Base-by-base conservation (phyloP, 345 rosid genomes). In the Rubroshorea leprosula region DNA sequence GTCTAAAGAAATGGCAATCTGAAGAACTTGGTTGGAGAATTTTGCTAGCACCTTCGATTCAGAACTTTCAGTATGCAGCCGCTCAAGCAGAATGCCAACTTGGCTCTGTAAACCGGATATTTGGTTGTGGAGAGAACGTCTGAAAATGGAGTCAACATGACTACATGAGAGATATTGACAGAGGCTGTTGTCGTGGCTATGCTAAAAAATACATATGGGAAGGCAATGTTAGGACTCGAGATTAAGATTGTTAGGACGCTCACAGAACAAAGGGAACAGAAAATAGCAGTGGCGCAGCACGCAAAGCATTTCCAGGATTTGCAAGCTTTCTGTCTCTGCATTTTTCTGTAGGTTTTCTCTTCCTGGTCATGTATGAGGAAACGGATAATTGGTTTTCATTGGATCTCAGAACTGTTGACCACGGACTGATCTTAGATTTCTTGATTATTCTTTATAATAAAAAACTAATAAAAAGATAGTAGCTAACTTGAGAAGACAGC, bases 21-120 rank as follows among this genome's bases (percentile, higher is more conserved):
- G 65, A 55, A 76, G 75, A 65, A 83, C 74, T 67, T 75, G 82
- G 61, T 76, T 68, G 4, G 78, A 71, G 35, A 80, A 83, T 43
- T 52, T 51, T n/a, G 74, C 35, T 12, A 69, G 20, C 11, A 62
- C 45, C 54, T 49, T 49, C 13, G 71, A 38, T 38, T 74, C 73
- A 31, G 72, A 44, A 23, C 44, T 60, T 14, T 71, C 51, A 44
- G 47, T 49, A 45, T 73, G 89, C 44, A 78, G 56, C 61, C 76
- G 74, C 68, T 69, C 52, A 13, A 80, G 72, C 48, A 83, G 66
- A 41, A 43, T 7, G 14, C 81, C 83, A 2, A 76, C 43, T 43
- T 67, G 67, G 11, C 53, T 54, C 67, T 80, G 86, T 74, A 78
- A 38, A 39, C 57, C 25, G 9, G 68, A 63, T 66, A 80, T 55